Conservation (phyloP, 179 eudicot genomes). For the Carnegiea gigantea region DNA sequence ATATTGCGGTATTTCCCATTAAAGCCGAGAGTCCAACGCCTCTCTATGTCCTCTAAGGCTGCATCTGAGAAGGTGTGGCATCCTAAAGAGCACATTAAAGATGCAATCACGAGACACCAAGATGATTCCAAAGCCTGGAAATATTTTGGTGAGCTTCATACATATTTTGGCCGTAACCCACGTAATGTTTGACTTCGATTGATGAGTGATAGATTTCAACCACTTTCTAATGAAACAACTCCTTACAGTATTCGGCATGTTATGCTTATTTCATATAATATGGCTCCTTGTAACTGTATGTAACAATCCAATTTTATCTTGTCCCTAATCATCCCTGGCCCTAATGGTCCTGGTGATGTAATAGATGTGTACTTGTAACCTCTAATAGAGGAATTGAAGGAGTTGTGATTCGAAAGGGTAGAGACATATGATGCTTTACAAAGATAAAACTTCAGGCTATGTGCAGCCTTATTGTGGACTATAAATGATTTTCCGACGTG, state of each 20-base stretch:
- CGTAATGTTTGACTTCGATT: neutral
- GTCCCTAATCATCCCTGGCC: slow-evolving; percentile 2
- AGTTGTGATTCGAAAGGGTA: neutral
- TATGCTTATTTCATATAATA: neutral
- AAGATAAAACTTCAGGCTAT: neutral
- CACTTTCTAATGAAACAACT: neutral
- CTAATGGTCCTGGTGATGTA: neutral
- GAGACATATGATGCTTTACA: too few relatives aligned
- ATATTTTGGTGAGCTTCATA: neutral
- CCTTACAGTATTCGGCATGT: neutral
- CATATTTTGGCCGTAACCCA: neutral
- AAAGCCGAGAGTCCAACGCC: neutral
- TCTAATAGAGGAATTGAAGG: neutral
- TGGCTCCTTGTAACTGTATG: neutral
- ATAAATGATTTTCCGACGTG: neutral
- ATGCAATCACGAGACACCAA: neutral
- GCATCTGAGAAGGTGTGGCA: slow-evolving; percentile 15
- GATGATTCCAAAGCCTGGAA: slow-evolving; percentile 8
- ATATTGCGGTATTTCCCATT: neutral
- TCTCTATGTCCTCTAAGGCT: slow-evolving; percentile 7
- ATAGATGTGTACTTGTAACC: too few relatives aligned
- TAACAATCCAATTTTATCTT: neutral
- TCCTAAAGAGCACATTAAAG: neutral
- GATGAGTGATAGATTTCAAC: neutral
- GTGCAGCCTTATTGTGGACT: neutral